Conservation (phyloP, 805 yeast genomes). For the Candida ovalis region DNA sequence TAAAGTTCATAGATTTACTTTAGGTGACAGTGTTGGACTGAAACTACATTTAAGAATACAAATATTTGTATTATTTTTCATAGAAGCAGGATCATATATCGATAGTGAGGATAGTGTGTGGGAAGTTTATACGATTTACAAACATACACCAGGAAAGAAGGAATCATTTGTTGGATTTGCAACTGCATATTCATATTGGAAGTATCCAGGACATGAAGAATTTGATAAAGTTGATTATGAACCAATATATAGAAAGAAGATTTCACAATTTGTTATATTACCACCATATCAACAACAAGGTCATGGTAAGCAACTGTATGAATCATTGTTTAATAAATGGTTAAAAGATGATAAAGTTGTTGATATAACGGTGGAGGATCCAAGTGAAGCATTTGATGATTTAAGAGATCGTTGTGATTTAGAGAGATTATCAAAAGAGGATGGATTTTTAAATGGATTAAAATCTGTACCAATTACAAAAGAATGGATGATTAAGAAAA, state of each 20-base stretch:
- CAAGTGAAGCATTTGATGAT: constrained; percentile 88
- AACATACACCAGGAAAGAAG: constrained; percentile 24
- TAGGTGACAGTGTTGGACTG: constrained; percentile 38
- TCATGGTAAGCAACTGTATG: constrained; percentile 69
- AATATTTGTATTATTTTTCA: constrained; percentile 74
- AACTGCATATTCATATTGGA: constrained; percentile 83
- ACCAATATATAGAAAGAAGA: constrained; percentile 55
- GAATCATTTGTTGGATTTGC: constrained; percentile 69
- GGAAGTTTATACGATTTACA: constrained; percentile 65
- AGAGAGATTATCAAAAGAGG: constrained; percentile 37
- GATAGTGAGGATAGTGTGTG: constrained; percentile 73
- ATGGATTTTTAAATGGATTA: constrained; percentile 30
- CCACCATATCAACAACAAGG: constrained; percentile 79
- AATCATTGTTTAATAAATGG: constrained; percentile 54
- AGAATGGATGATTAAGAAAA: constrained; percentile 39
- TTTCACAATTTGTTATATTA: constrained; percentile 80
- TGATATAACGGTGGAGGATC: constrained; percentile 91
- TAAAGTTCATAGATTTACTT: constrained; percentile 48
- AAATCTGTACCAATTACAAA: constrained; percentile 19
- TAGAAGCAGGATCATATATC: constrained; percentile 91
- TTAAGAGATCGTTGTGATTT: constrained; percentile 82
- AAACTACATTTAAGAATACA: constrained; percentile 69
- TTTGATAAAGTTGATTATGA: constrained; percentile 23
- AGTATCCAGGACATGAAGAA: constrained; percentile 59
- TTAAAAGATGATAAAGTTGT: constrained; percentile 43